Evolutionary conservation across 2,329 filamentous ascomycete genomes (phyloP), one percentile per base, ranked within the genome.

Genomic region (Aspergillus thermomutatus): DNA sequence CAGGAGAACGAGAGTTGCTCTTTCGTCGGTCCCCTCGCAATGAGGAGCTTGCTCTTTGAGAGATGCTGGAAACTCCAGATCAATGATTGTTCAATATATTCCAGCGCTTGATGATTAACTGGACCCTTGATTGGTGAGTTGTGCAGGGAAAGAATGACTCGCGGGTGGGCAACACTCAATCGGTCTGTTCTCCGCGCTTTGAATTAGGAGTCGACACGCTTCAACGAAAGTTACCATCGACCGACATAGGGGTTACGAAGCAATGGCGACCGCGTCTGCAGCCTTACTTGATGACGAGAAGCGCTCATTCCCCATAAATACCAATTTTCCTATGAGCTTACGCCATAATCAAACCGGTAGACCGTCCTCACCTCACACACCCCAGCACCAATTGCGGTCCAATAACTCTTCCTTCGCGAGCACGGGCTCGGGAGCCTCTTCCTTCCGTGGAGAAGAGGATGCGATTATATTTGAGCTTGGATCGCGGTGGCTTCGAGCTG

Each of bases 401-500:
- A 83, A 60, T 71, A 78, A 67, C 74, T 84, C 65, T 70, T 86
- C 62, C 34, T 77, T 72, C 58, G 80, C 81, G 21, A 78, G 81
- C 52, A 84, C 81, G 62, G 82, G 82, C 28, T 87, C 85, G 4
- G 83, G 84, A 2, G 78, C 81, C 48, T 78, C 78, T 31, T 79
- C 78, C 25, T 85, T 82, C 60, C 83, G 85, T 50, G 81, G 85
- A 56, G 92, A 96, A 66, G 94, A 99, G 68, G 94, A 97, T 64
- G 80, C 88, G 6, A 75, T 96, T 4, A 83, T 99, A 45, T 80
- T 97, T 52, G 92, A 97, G 71, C 72, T 97, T 37, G 92, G 92
- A 1, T 84, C 90, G 9, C 85, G 93, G 23, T 88, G 86, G 73
- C 73, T 97, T 26, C 86, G 89, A 47, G 87, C 89, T 9, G 94